These are phyloP conservation scores for Trichosporon asahii DNA, from an alignment of 1,284 basidiomycete species.

Conservation along the genomic window DNA sequence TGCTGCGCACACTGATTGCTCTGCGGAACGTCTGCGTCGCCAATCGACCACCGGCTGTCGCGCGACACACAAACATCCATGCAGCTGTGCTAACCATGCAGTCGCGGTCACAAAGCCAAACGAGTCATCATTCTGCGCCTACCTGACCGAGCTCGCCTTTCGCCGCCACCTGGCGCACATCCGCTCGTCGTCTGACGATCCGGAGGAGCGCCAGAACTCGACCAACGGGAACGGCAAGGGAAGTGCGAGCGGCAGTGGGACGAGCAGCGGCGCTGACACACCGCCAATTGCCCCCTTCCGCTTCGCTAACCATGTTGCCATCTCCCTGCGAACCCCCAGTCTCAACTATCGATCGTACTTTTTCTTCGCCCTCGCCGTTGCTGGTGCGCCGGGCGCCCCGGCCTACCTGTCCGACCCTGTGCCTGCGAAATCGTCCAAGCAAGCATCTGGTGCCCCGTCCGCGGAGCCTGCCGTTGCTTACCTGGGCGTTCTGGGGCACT, in stretches of 20 bases:
- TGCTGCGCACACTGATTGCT: not conserved
- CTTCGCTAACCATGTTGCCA: constrained; percentile 84
- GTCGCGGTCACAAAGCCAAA: constrained; percentile 91
- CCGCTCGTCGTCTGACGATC: constrained; percentile 58
- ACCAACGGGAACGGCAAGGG: constrained; percentile 32
- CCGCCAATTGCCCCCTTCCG: constrained; percentile 60
- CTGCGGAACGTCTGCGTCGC: not conserved
- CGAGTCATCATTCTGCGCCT: constrained; percentile 85
- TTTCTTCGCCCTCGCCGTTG: constrained; percentile 74
- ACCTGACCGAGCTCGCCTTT: constrained; percentile 92
- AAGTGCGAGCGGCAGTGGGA: constrained; percentile 17
- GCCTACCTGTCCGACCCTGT: constrained; percentile 41
- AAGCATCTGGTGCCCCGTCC: constrained; percentile 14
- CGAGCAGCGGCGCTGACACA: constrained; percentile 43
- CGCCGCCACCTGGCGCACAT: constrained; percentile 86
- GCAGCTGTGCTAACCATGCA: constrained; percentile 43
- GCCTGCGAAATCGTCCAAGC: constrained; percentile 18
- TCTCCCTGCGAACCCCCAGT: constrained; percentile 88
- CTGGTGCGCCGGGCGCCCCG: constrained; percentile 49
- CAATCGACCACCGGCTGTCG: not conserved
- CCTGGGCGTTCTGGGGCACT: constrained; percentile 44
- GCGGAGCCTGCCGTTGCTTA: constrained; percentile 37
- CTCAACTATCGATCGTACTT: constrained; percentile 40
- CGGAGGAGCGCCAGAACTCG: constrained; percentile 41
- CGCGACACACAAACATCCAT: not conserved